These are phyloP conservation scores for Artemisia tridentata DNA, from an alignment of 129 eudicot genomes.

Conservation along the genomic window DNA sequence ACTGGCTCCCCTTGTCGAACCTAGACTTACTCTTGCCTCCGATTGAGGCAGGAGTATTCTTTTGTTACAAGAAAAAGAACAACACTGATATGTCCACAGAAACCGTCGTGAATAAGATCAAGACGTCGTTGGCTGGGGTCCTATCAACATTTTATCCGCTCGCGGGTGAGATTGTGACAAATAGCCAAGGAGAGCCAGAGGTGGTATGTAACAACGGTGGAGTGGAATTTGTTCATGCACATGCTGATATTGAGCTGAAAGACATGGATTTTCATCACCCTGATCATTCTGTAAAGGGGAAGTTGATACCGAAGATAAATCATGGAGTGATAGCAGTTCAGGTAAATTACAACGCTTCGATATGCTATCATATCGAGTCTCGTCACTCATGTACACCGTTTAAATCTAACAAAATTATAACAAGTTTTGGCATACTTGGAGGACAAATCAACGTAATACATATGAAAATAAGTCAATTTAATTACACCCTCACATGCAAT, in stretches of 20 bases:
- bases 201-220: constrained; percentile 57
- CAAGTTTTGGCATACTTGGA: too few species aligned
- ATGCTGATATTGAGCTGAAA: constrained; percentile 40
- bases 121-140: constrained; percentile 43
- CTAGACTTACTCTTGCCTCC: constrained; percentile 62
- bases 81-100: constrained; percentile 7
- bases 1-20: constrained; percentile 56
- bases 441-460: too few species aligned
- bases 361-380: too few species aligned
- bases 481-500: too few species aligned
- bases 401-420: too few species aligned
- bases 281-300: constrained; percentile 35
- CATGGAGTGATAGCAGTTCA: constrained; percentile 46
- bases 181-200: constrained; percentile 53
- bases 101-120: constrained; percentile 31
- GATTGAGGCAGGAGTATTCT: constrained; percentile 41
- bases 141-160: constrained; percentile 46
- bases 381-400: too few species aligned
- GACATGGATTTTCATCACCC: constrained; percentile 47
- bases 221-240: constrained; percentile 52
- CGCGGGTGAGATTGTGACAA: constrained; percentile 55
- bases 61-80: constrained; percentile 41
- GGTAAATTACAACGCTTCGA: constrained; percentile 29
- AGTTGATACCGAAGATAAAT: constrained; percentile 45
- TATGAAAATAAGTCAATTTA: too few species aligned